Evolutionary conservation across 495 filamentous ascomycete genomes (phyloP), one percentile per base, ranked within the genome.

Genomic region (Neurospora sp.): DNA sequence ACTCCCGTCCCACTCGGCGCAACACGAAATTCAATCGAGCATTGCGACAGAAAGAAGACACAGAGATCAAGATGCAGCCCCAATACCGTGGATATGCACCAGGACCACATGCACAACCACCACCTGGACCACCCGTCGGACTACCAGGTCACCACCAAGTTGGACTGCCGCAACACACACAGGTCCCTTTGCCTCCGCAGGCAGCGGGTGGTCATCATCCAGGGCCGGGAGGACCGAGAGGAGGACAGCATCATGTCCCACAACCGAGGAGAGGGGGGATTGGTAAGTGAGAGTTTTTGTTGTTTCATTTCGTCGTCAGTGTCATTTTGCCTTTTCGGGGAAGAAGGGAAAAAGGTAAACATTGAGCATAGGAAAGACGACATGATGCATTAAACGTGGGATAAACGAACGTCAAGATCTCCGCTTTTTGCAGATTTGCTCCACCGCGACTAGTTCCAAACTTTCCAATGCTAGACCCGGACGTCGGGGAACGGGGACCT

Each of bases 21-120:
- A 31, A 31, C 27, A 31, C 27, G 27, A 31, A 31, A 31, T 27
- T 27, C 27, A 31, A 31, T 27, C 27, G 27, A 27, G 27, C 27
- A 27, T 1, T 27, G 2, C 27, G 2, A 27, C 27, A 27, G 27
- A 27, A 27, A 27, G 27, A 27, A 27, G 27, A 27, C 27, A 27
- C 27, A 27, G 27, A 27, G 27, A 27, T 27, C 27, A 16, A 14
- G 76, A 86, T 86, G 84, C 84, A 86, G 79, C 75, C 79, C 68
- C 78, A 83, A 73, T 86, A 82, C 77, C 84, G 84, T 61, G 77
- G 81, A 68, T 85, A 85, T 77, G 79, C 80, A 72, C 81, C 80
- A 75, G 45, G 45, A 53, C 45, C 45, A 53, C 45, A 35, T 35
- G 31, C 35, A 37, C 40, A 42, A 12, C 40, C 16, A 12, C 10